phyloP scores from a whole-genome alignment of 2,329 filamentous ascomycete genomes.

The Aspergillus sp. region DNA sequence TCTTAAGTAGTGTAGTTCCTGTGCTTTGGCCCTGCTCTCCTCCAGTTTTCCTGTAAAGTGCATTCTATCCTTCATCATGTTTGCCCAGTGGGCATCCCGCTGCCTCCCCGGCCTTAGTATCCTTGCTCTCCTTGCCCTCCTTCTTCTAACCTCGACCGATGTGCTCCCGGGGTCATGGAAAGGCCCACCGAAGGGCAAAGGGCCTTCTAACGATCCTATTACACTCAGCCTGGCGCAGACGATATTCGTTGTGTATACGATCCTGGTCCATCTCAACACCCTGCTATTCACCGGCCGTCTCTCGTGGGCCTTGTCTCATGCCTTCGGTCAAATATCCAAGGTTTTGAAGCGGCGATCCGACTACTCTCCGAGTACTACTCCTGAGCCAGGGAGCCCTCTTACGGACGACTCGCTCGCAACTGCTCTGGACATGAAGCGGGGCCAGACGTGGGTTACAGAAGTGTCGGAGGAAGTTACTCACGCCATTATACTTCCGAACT shows the following conservation, averaged over 20 bases:
- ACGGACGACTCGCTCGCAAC: not conserved
- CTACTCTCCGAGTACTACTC: not conserved
- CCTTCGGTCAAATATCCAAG: conserved; percentile 22
- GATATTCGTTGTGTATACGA: conserved; percentile 64
- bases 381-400: not conserved
- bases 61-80: conserved; percentile 17
- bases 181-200: not conserved
- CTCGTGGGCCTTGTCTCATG: conserved; percentile 50
- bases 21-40: not conserved
- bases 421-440: not conserved
- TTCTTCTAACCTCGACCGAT: conserved; percentile 24
- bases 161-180: conserved; percentile 19
- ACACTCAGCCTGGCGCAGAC: conserved; percentile 24
- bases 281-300: conserved; percentile 56
- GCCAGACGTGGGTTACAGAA: not conserved
- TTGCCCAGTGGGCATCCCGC: conserved; percentile 26
- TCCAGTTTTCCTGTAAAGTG: not conserved
- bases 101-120: conserved; percentile 34
- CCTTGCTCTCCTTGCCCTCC: conserved; percentile 21
- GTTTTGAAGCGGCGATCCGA: conserved; percentile 26
- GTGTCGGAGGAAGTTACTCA: conserved; percentile 51
- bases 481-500: conserved; percentile 70
- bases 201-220: not conserved
- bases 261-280: conserved; percentile 65
- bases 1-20: not conserved